Percentiles rank a stretch among this genome's conserved stretches.
These are phyloP conservation scores for Pseudogymnoascus sp. DNA, from an alignment of 2,329 filamentous ascomycete species.

Conservation along the genomic window DNA sequence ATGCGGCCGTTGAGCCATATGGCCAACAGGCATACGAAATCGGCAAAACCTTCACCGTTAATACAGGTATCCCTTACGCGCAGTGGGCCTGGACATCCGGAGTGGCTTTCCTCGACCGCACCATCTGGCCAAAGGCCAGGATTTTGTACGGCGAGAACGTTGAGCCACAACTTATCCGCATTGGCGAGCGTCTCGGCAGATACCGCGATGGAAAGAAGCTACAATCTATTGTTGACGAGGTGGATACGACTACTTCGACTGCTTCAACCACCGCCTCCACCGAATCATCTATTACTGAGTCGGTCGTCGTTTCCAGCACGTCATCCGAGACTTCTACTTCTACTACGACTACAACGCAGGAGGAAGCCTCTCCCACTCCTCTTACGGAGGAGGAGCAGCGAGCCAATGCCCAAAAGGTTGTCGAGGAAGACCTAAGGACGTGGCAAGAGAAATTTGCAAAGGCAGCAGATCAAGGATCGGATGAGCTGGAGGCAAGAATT, in stretches of 20 bases:
- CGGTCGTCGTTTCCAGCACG: constrained; percentile 15
- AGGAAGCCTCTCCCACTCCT: constrained; percentile 28
- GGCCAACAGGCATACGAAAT: constrained; percentile 60
- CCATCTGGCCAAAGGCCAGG: constrained; percentile 74
- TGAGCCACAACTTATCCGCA: constrained; percentile 88
- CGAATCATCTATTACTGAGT: constrained; percentile 20
- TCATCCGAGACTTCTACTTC: constrained; percentile 5
- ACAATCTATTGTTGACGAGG: constrained; percentile 51
- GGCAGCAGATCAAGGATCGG: constrained; percentile 77
- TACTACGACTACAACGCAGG: constrained; percentile 19
- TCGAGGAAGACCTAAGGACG: constrained; percentile 69
- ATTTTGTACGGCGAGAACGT: constrained; percentile 85
- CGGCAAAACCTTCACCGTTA: constrained; percentile 59
- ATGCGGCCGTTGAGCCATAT: constrained; percentile 69
- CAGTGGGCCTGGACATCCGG: constrained; percentile 65
- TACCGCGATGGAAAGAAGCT: constrained; percentile 59
- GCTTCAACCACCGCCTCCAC: constrained; percentile 26
- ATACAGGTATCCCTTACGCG: constrained; percentile 66
- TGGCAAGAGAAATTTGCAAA: constrained; percentile 88
- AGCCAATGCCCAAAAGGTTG: constrained; percentile 56
- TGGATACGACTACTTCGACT: constrained; percentile 36
- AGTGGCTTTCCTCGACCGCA: constrained; percentile 65
- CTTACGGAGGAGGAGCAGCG: constrained; percentile 46
- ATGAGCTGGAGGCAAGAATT: constrained; percentile 57
- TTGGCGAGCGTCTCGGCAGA: constrained; percentile 79